phyloP scores from a whole-genome alignment of 495 filamentous ascomycete genomes.

The Penicillium lividum region DNA sequence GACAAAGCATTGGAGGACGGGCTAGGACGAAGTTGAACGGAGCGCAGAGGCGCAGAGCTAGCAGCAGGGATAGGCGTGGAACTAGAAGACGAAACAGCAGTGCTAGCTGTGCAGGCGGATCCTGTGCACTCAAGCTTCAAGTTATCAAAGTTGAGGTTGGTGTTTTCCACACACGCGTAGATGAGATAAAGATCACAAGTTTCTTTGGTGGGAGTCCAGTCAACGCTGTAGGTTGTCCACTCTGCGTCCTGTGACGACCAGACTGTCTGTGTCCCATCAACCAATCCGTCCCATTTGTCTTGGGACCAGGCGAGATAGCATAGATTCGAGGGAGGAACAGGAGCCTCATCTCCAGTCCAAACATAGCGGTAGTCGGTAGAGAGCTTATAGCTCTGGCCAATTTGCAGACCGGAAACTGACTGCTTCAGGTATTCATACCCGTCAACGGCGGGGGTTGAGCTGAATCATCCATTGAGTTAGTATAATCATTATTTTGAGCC shows the following conservation, averaged over 20 bases:
- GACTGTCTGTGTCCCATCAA: not conserved
- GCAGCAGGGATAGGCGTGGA: not conserved
- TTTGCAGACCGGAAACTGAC: not conserved
- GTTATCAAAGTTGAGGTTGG: not conserved
- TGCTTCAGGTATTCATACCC: not conserved
- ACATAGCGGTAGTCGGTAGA: not conserved
- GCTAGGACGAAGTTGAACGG: not conserved
- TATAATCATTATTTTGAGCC: not conserved
- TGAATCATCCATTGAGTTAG: not conserved
- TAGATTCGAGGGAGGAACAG: not conserved
- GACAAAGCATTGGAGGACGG: conserved; percentile 1
- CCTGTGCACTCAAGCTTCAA: not conserved
- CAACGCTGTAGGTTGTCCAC: not conserved
- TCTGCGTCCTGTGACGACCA: not conserved
- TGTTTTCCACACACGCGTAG: not conserved
- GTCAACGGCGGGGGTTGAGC: not conserved
- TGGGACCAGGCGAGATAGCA: not conserved
- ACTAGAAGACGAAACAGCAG: not conserved
- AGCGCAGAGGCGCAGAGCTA: not conserved
- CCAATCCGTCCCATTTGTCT: not conserved
- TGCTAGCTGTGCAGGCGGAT: not conserved
- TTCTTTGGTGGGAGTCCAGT: not conserved
- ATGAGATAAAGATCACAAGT: not conserved
- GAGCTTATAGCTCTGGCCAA: not conserved
- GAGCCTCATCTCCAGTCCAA: not conserved